Evolutionary conservation across 768 basidiomycete species (phyloP).

Genomic region (Suillus placidus): DNA sequence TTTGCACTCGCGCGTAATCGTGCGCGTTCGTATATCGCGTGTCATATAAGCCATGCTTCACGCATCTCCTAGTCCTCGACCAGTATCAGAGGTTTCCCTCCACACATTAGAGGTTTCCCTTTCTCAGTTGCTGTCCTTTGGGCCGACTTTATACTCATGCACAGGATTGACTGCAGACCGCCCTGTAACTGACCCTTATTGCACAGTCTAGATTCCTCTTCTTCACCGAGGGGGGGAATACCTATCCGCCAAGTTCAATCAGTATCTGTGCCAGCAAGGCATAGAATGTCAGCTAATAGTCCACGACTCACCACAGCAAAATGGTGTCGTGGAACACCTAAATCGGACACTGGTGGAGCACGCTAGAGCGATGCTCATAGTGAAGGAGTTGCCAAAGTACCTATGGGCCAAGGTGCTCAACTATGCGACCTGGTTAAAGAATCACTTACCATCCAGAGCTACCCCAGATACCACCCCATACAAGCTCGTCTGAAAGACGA

Average conservation of each 20-base stretch:
- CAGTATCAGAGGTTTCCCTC: no score
- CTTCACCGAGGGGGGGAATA: slow-evolving; percentile 37
- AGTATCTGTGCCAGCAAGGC: slow-evolving; percentile 21
- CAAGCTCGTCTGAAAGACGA: slow-evolving; percentile 16
- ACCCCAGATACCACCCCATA: slow-evolving; percentile 27
- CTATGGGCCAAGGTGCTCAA: slow-evolving; percentile 21
- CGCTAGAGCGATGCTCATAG: slow-evolving; percentile 24
- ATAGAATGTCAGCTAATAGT: slow-evolving; percentile 36
- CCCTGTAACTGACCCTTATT: no score
- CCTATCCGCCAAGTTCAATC: slow-evolving; percentile 23
- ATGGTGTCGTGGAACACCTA: slow-evolving; percentile 32
- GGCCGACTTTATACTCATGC: no score
- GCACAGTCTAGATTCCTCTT: no score
- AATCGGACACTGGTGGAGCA: slow-evolving; percentile 32
- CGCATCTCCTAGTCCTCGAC: no score
- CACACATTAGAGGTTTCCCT: no score
- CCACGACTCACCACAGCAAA: slow-evolving; percentile 36
- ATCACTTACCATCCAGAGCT: slow-evolving; percentile 31
- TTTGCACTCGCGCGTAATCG: no score
- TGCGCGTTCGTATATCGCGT: no score
- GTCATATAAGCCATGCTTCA: no score
- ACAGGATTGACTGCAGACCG: no score
- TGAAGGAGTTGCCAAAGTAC: slow-evolving; percentile 21
- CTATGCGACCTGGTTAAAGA: slow-evolving; percentile 41
- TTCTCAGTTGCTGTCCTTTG: no score